Percentiles rank a stretch among this genome's conserved stretches.
Conservation (phyloP, 495 filamentous ascomycete genomes). For the Penicillium roqueforti region DNA sequence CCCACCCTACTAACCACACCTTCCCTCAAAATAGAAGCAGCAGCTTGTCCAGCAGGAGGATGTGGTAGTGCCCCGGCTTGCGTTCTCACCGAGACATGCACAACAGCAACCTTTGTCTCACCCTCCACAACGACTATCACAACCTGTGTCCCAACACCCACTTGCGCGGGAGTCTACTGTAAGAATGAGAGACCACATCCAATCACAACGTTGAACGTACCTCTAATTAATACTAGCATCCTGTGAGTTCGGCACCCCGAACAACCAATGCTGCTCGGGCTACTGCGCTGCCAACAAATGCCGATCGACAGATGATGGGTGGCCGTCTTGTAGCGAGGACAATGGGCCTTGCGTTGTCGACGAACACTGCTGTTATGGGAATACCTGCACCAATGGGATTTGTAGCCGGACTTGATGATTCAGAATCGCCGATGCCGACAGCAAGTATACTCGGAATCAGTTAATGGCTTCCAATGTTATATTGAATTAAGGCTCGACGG, state of each 20-base stretch:
- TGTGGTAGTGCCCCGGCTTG: constrained; percentile 30
- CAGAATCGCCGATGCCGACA: neutral
- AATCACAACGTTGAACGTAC: neutral
- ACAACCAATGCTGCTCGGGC: constrained; percentile 19
- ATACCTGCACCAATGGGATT: constrained; percentile 23
- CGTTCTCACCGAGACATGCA: constrained; percentile 28
- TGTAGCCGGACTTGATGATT: constrained; percentile 4
- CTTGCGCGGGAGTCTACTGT: constrained; percentile 33
- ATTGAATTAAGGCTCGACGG: neutral
- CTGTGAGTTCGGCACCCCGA: constrained; percentile 15
- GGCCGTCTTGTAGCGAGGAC: constrained; percentile 27
- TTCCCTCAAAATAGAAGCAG: constrained; percentile 1
- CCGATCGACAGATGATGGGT: constrained; percentile 25
- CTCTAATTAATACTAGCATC: constrained; percentile 3
- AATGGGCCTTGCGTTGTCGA: constrained; percentile 20
- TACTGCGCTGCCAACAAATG: constrained; percentile 31
- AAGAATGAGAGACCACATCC: constrained; percentile 1
- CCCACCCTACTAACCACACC: neutral
- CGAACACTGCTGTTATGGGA: constrained; percentile 28
- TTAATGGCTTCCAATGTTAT: neutral
- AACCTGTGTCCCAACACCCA: constrained; percentile 31
- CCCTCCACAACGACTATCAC: constrained; percentile 30
- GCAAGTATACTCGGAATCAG: neutral
- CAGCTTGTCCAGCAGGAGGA: constrained; percentile 3
- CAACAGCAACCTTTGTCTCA: constrained; percentile 27